Percentiles rank a stretch among this genome's conserved stretches.
phyloP scores from a whole-genome alignment of 495 filamentous ascomycete genomes.

The Penicillium parvum region DNA sequence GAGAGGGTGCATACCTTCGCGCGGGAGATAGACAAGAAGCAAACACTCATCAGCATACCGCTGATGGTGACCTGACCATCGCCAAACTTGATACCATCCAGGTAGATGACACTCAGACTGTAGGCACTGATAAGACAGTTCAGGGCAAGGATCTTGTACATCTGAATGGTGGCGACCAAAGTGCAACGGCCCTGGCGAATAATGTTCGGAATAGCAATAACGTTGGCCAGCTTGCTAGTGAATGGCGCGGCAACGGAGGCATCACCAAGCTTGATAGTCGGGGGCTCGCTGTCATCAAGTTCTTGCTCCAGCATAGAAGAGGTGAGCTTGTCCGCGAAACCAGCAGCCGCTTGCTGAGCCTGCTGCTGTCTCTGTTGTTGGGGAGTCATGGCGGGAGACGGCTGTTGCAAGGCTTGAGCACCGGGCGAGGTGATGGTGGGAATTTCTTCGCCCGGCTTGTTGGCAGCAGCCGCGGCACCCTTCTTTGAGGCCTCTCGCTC shows the following conservation, averaged over 20 bases:
- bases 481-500: conserved; percentile 75
- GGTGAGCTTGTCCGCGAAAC: conserved; percentile 83
- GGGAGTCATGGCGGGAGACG: conserved; percentile 42
- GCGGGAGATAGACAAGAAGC: conserved; percentile 94
- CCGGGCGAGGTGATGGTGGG: conserved; percentile 67
- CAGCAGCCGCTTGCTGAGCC: conserved; percentile 65
- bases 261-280: conserved; percentile 95
- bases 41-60: conserved; percentile 99
- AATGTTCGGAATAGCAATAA: conserved; percentile 97
- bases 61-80: conserved; percentile 98
- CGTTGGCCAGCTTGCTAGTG: conserved; percentile 95
- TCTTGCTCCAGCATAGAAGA: conserved; percentile 86
- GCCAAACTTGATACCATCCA: conserved; percentile 98
- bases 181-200: conserved; percentile 96
- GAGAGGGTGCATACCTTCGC: conserved; percentile 59
- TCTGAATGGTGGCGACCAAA: conserved; percentile 96
- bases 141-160: conserved; percentile 99
- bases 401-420: conserved; percentile 63
- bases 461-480: conserved; percentile 43
- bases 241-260: conserved; percentile 96
- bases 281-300: conserved; percentile 83
- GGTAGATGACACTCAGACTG: conserved; percentile 91
- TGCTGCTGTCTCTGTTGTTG: conserved; percentile 60
- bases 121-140: conserved; percentile 99
- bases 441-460: conserved; percentile 49